Percentiles rank a stretch among this genome's conserved stretches.
Evolutionary conservation across 305 asterid genomes (phyloP).

Genomic region (Solanum hybrid): DNA sequence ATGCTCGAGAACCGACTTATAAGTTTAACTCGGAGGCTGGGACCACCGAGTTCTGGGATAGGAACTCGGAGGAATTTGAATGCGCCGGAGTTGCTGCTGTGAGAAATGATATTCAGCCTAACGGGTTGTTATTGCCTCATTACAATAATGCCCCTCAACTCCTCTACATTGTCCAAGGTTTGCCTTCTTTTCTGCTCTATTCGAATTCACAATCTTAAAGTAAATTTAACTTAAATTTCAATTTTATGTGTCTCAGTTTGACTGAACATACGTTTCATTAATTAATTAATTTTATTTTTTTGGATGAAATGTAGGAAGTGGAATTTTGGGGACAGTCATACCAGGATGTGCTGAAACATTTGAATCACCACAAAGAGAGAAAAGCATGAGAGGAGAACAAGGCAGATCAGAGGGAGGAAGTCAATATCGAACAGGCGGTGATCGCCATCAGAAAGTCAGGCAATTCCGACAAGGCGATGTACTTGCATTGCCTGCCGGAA

Average conservation of each 20-base stretch:
- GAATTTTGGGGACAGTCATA: conserved; percentile 35
- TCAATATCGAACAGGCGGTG: conserved; percentile 8
- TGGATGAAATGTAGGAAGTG: conserved; percentile 30
- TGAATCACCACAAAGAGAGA: conserved; percentile 22
- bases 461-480: conserved; percentile 47
- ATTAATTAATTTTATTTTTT: neutral
- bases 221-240: too few relatives aligned
- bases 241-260: neutral
- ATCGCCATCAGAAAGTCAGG: conserved; percentile 57
- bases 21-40: conserved; percentile 40
- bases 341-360: conserved; percentile 70
- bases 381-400: neutral
- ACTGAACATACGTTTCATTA: neutral
- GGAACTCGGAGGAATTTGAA: conserved; percentile 20
- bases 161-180: conserved; percentile 37
- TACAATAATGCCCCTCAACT: conserved; percentile 41
- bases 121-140: conserved; percentile 45
- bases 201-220: conserved; percentile 9
- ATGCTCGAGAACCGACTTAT: conserved; percentile 30
- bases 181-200: neutral
- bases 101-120: conserved; percentile 25
- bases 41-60: conserved; percentile 37
- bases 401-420: neutral
- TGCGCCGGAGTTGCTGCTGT: conserved; percentile 45
- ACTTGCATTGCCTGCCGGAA: conserved; percentile 40